phyloP scores from a whole-genome alignment of 2,329 filamentous ascomycete species.

The Pseudocercospora vitis region DNA sequence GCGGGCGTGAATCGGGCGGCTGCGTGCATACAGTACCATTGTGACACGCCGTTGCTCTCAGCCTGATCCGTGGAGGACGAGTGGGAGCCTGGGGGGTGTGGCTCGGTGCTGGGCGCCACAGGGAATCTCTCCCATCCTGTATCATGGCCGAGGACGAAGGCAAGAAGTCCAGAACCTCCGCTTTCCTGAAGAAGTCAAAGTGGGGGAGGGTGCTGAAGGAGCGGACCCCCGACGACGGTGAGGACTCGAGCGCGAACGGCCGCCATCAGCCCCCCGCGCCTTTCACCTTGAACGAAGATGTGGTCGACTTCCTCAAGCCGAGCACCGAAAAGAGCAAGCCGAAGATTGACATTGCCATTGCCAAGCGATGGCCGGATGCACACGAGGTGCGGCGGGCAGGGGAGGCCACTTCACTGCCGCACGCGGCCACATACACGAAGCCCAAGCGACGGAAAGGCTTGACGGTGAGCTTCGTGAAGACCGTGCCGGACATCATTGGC shows the following conservation, averaged over 20 bases:
- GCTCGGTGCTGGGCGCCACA: constrained; percentile 22
- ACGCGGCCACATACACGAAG: constrained; percentile 31
- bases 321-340: constrained; percentile 48
- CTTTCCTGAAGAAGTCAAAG: constrained; percentile 35
- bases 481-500: constrained; percentile 77
- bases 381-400: constrained; percentile 41
- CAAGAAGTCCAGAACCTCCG: constrained; percentile 25
- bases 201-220: constrained; percentile 37
- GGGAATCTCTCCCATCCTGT: neutral
- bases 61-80: neutral
- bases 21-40: too few relatives aligned
- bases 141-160: constrained; percentile 26
- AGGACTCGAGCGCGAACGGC: constrained; percentile 13
- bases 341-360: constrained; percentile 51
- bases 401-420: constrained; percentile 17
- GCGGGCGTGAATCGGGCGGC: too few relatives aligned
- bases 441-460: constrained; percentile 63
- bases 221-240: constrained; percentile 10
- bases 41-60: too few relatives aligned
- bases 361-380: constrained; percentile 54
- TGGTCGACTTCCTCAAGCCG: constrained; percentile 60
- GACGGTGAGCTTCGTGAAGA: constrained; percentile 71
- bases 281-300: constrained; percentile 45
- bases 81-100: neutral
- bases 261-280: too few relatives aligned